Evolutionary conservation across 352 stramenopile species (phyloP).

Genomic region (Phytophthora quininea): DNA sequence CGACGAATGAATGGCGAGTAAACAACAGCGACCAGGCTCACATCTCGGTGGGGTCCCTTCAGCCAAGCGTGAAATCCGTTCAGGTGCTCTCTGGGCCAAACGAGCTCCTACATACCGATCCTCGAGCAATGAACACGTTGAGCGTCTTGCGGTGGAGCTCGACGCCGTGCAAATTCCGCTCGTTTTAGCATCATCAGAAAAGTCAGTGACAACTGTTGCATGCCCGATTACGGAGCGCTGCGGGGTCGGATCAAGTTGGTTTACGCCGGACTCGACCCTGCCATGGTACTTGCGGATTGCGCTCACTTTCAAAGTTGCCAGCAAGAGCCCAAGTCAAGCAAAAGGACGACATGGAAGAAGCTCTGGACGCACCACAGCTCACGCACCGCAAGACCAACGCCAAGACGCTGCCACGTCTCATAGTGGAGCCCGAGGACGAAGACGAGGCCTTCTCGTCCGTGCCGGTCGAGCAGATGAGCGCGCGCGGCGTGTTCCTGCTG

Average conservation of each 20-base stretch:
- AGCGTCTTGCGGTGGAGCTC: no score
- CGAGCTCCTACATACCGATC: background rate
- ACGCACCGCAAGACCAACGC: conserved; percentile 1
- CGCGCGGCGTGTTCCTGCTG: conserved; percentile 50
- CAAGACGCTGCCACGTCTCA: background rate
- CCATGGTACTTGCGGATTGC: background rate
- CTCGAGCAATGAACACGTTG: background rate
- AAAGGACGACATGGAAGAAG: background rate
- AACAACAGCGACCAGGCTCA: background rate
- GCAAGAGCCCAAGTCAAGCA: background rate
- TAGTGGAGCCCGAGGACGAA: conserved; percentile 1
- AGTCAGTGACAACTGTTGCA: no score
- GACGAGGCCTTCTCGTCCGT: conserved; percentile 4
- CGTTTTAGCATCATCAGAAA: no score
- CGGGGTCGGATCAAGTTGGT: background rate
- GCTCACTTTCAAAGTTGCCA: conserved; percentile 23
- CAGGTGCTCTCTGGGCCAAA: background rate
- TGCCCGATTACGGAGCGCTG: background rate
- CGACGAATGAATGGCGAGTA: no score
- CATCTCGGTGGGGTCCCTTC: background rate
- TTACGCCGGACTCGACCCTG: background rate
- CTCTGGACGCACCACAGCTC: background rate
- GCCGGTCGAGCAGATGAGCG: conserved; percentile 25
- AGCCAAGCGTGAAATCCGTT: background rate
- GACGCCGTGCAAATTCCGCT: no score